Evolutionary conservation across 441 rosid species (phyloP), one percentile per base, ranked within the genome.

Genomic region (Populus hybrid): DNA sequence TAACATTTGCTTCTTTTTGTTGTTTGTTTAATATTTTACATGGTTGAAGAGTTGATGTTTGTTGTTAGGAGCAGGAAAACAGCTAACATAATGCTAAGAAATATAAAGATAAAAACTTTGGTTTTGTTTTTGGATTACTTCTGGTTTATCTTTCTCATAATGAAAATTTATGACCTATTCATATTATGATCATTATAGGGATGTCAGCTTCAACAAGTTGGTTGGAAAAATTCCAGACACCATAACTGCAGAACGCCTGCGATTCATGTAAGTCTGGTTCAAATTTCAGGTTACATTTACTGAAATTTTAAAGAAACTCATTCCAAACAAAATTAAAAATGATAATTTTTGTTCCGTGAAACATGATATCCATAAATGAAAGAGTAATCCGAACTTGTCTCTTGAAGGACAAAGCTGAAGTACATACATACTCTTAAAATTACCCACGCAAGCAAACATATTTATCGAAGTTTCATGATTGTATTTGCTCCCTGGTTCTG

Each of bases 171-270:
- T 79, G 67, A 72, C 73, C 59, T 53, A 72, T 16, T 75, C 38
- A 16, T 80, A 32, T 66, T 69, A 35, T 76, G 38, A 66, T 65
- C 59, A 71, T 79, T 84, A 78, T 81, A 94, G 98, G 90, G 98
- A 92, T 87, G 84, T 92, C 83, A 92, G 97, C 87, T 92, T 89
- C 84, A 94, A 94, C 84, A 87, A 85, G 82, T 75, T 94, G 66
- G 79, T 79, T 70, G 95, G 98, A 69, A 79, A 69, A 75, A 75
- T 94, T 79, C 95, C 97, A 2, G 65, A 82, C 46, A 82, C 76
- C 73, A 80, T 84, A 19, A 69, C 66, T 21, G 83, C 88, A 77
- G 77, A 84, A 14, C 71, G 76, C 2, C 57, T 85, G 77, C 84
- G 85, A 78, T 94, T 90, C 81, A 26, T 86, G 98, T 88, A 86